phyloP scores from a whole-genome alignment of 2,329 filamentous ascomycete species.

The Venturia oleaginea region DNA sequence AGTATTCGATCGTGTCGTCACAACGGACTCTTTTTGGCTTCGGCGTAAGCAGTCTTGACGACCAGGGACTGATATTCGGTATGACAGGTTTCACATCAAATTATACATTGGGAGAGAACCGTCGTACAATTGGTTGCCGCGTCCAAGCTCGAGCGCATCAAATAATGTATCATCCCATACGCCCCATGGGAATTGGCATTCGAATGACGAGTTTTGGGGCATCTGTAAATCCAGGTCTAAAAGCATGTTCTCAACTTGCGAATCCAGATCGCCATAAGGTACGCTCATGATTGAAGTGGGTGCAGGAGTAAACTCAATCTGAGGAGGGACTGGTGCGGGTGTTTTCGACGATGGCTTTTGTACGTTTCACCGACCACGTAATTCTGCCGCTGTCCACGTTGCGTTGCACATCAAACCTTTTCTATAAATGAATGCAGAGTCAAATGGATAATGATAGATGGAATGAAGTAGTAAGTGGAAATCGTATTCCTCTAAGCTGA shows the following conservation, averaged over 20 bases:
- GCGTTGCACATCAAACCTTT: slow-evolving; percentile 15
- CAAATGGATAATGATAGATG: too few relatives aligned
- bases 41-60: too few relatives aligned
- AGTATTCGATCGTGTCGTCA: background rate
- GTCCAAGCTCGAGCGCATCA: slow-evolving; percentile 13
- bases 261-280: background rate
- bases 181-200: slow-evolving; percentile 15
- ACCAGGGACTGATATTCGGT: too few relatives aligned
- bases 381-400: slow-evolving; percentile 13
- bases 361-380: slow-evolving; percentile 10
- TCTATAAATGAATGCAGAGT: too few relatives aligned
- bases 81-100: background rate
- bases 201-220: background rate
- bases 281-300: background rate
- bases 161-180: slow-evolving; percentile 15
- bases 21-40: too few relatives aligned
- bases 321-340: background rate
- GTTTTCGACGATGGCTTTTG: slow-evolving; percentile 2
- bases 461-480: too few relatives aligned
- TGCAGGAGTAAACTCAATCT: background rate
- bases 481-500: too few relatives aligned
- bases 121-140: background rate
- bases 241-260: background rate
- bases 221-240: background rate
- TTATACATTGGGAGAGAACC: background rate